Conservation (phyloP, 495 filamentous ascomycete genomes). For the Chaetomium tenue region DNA sequence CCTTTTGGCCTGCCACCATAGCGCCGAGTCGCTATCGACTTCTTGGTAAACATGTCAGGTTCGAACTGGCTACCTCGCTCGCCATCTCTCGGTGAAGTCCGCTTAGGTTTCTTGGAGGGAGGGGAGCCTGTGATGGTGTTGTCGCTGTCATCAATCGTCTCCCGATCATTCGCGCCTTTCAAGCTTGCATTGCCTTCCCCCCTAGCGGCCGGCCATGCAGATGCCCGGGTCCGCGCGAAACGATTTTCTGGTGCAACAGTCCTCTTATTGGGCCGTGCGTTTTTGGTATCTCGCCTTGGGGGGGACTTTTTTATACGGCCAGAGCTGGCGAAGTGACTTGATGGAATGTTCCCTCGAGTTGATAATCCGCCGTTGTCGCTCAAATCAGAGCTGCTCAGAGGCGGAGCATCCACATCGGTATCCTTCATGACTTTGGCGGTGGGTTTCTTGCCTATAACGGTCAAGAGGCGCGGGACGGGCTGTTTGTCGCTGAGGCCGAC, state of each 20-base stretch:
- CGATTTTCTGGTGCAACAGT: not conserved
- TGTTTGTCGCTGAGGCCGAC: slow-evolving; percentile 21
- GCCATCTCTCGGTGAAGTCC: not conserved
- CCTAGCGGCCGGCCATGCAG: not conserved
- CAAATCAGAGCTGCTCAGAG: slow-evolving; percentile 19
- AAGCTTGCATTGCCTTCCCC: not conserved
- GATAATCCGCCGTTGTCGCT: slow-evolving; percentile 15
- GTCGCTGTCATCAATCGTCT: not conserved
- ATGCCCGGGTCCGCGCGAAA: slow-evolving; percentile 4
- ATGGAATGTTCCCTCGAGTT: slow-evolving; percentile 6
- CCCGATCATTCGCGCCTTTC: not conserved
- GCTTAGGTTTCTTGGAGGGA: slow-evolving; percentile 16
- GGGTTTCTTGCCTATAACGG: not conserved
- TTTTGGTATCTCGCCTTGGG: not conserved
- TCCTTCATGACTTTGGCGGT: not conserved
- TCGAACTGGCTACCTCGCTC: slow-evolving; percentile 8
- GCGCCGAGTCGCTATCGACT: not conserved
- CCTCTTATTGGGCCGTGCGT: not conserved
- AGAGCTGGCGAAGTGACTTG: not conserved
- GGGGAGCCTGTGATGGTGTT: not conserved
- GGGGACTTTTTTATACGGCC: not conserved
- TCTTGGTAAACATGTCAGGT: not conserved
- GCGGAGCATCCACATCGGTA: slow-evolving; percentile 20
- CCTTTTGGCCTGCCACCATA: not conserved
- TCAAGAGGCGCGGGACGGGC: slow-evolving; percentile 8